Base-by-base conservation (phyloP, 1,139 yeast genomes). In the Geotrichum reessii region DNA sequence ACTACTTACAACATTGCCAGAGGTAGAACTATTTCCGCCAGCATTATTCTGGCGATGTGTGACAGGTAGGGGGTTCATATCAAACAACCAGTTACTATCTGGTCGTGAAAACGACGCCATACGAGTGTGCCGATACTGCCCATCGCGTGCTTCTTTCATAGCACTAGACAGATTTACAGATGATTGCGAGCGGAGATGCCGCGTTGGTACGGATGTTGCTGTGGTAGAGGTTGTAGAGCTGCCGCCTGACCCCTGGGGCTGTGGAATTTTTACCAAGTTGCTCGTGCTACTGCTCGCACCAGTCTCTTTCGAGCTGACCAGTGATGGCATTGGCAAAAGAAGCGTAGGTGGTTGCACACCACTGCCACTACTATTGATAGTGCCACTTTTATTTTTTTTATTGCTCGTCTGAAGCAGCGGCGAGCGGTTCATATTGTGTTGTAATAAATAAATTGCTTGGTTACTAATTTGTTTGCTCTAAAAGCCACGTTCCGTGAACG, bases 121-220 rank as follows among this genome's bases (percentile, higher is more conserved):
- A 22, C 42, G 49, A 31, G 53, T 48, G 31, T 54, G 57, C 9
- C 53, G 49, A 25, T 53, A 53, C 47, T 48, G 58, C 14, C 55
- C 58, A 33, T 51, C 58, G 19, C 58, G 51, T 6, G 58, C 58
- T 22, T 56, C 58, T 21, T 52, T 52, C 52, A 56, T 56, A 3
- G 58, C 58, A 24, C 58, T 56, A 8, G 50, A 48, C 31, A 56
- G 37, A 42, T 56, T 56, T 8, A 56, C 52, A 2, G 58, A 56
- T 7, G 58, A 52, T 33, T 52, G 50, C 8, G 58, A 50, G 44
- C 53, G 48, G 5, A 46, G 50, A 50, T 42, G 57, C 21, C 42
- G 42, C 17, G n/a, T 19, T 37, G 42, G n/a, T 14, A n/a, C n/a
- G 3, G 42, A 6, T n/a, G 37, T 5, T 14, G 42, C 42, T 12